Percentiles rank a stretch among this genome's conserved stretches.
These are phyloP conservation scores for Fusarium sp. DNA, from an alignment of 2,329 filamentous ascomycete species.

Conservation along the genomic window DNA sequence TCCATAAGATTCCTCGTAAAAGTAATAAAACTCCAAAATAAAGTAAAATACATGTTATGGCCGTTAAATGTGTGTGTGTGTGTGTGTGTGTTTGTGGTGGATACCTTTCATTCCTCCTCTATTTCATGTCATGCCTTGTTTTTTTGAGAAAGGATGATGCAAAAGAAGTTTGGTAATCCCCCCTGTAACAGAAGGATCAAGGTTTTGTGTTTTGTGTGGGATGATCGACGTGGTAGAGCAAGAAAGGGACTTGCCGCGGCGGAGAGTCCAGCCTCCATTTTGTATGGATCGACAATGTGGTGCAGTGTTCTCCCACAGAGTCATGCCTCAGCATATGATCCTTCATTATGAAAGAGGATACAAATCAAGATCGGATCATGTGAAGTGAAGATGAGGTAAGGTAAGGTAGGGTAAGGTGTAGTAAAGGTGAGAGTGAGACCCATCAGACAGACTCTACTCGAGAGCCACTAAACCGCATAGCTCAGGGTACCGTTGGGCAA, in stretches of 20 bases:
- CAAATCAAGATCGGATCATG: constrained; percentile 19
- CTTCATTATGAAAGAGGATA: constrained; percentile 29
- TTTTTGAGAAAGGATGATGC: not conserved
- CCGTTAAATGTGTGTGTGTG: constrained; percentile 22
- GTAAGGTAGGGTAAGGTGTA: not conserved
- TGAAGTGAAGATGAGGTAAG: constrained; percentile 9
- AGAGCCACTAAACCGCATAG: constrained; percentile 34
- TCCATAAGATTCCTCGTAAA: constrained; percentile 15
- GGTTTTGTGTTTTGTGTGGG: constrained; percentile 6
- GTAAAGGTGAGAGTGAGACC: not conserved
- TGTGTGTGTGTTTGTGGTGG: constrained; percentile 5
- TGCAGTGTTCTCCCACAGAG: constrained; percentile 43
- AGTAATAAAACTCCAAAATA: constrained; percentile 16
- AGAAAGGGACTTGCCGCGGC: constrained; percentile 33
- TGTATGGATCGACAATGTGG: constrained; percentile 41
- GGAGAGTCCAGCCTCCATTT: constrained; percentile 25
- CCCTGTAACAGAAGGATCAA: not conserved
- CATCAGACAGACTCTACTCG: constrained; percentile 23
- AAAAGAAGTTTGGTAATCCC: not conserved
- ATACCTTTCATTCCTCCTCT: constrained; percentile 25
- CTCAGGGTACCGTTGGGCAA: constrained; percentile 40
- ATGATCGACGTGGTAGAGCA: constrained; percentile 31
- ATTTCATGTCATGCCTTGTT: constrained; percentile 23
- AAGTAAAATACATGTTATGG: constrained; percentile 33
- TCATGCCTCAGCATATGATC: constrained; percentile 34